Evolutionary conservation across 805 yeast species (phyloP), one percentile per base, ranked within the genome.

Genomic region (Pichia rugopelliculosa): DNA sequence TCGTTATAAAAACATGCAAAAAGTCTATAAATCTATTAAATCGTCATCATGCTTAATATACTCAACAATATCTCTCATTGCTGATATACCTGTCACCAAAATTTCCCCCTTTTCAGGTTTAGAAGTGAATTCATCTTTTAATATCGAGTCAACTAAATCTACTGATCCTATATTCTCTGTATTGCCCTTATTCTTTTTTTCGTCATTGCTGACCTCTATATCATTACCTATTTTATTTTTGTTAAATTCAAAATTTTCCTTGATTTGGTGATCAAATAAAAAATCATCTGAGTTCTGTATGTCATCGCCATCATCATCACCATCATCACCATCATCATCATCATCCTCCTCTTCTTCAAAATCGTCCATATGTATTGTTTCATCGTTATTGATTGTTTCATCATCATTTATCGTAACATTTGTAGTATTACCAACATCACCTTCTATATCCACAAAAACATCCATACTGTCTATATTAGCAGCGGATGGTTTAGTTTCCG

Each of bases 11-110:
- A 24, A 24, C 25, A 27, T 27, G 33, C 33, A 27, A 27, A 27
- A 27, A 13, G 9, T 25, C 21, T 46, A 41, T 38, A 46, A 46
- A 23, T 46, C 49, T 41, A 46, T 46, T 24, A 46, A 25, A 33
- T 46, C 45, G 24, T 41, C 39, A 23, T 45, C 40, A 25, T 25
- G 36, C 17, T 36, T 40, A 7, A 24, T 10, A 38, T 40, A 45
- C 10, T n/a, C 44, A 2, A 17, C 25, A 24, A 12, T 27, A 30
- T 30, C 34, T n/a, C n/a, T 10, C 34, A 15, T n/a, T n/a, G 18
- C 4, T 3, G 34, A 30, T 15, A 5, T 15, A 15, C 7, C n/a
- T 30, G 34, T n/a, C 18, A 2, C 18, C 34, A 30, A 15, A 3
- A n/a, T n/a, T 30, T 30, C 6, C 18, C 10, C n/a, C 10, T 15